These are phyloP conservation scores for Balamuthia mandrillaris DNA, from an alignment of 208 protist genomes.

Conservation along the genomic window DNA sequence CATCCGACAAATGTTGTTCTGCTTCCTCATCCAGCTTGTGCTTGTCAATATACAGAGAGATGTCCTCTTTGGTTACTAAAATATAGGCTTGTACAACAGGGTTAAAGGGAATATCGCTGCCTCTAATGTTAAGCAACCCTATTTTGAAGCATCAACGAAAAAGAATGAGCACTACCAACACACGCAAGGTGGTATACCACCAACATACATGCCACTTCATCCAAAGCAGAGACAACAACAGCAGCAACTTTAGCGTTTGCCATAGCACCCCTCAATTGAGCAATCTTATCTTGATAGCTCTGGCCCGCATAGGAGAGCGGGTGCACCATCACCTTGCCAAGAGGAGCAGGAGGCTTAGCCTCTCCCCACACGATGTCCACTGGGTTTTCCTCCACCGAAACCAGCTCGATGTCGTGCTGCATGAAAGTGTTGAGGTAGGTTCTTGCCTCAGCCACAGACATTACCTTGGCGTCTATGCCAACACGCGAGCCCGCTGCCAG, in stretches of 20 bases:
- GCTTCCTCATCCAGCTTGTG: conserved; percentile 46
- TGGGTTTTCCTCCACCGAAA: background rate
- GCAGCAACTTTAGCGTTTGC: background rate
- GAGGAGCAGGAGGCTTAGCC: conserved; percentile 10
- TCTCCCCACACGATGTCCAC: conserved; percentile 37
- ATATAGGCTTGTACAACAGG: conserved; percentile 53
- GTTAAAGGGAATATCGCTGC: conserved; percentile 60
- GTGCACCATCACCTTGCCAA: conserved; percentile 25
- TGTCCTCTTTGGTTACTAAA: conserved; percentile 12
- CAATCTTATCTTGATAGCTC: conserved; percentile 21
- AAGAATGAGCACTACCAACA: conserved; percentile 5
- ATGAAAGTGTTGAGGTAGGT: background rate
- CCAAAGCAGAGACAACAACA: conserved; percentile 56
- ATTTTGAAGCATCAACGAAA: no score
- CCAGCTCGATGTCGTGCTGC: background rate
- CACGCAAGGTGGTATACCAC: background rate
- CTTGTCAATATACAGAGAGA: conserved; percentile 13
- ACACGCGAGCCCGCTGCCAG: conserved; percentile 12
- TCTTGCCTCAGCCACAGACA: conserved; percentile 36
- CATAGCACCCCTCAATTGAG: conserved; percentile 15
- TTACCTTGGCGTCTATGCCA: conserved; percentile 50
- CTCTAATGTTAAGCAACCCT: conserved; percentile 69
- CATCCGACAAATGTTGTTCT: conserved; percentile 51
- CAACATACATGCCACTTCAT: conserved; percentile 53
- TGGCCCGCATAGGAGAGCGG: conserved; percentile 37